A percentile compares a stretch with the other conserved stretches of the same genome.
Evolutionary conservation across 768 basidiomycete genomes (phyloP).

Genomic region (Rubroboletus satanas): DNA sequence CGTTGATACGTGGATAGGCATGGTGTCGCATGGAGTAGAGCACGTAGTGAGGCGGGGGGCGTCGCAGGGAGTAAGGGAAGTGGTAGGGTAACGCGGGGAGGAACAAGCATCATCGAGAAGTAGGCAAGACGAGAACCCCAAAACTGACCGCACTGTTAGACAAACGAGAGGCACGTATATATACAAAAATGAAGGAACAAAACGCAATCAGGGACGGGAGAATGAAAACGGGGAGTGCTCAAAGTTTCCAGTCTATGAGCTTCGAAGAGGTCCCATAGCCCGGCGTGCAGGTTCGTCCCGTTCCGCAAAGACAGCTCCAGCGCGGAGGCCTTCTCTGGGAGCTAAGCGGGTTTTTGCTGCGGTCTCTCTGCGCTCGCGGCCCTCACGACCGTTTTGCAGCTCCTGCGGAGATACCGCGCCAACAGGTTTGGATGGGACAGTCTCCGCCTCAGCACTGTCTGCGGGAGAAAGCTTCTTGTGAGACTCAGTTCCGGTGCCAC

Average conservation of each 20-base stretch:
- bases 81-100: neutral
- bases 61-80: neutral
- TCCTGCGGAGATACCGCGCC: neutral
- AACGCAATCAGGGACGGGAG: neutral
- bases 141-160: neutral
- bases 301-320: slow-evolving; percentile 27
- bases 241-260: slow-evolving; percentile 5
- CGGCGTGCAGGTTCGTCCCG: slow-evolving; percentile 29
- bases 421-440: slow-evolving; percentile 3
- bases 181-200: slow-evolving; percentile 12
- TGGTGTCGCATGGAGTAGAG: slow-evolving; percentile 8
- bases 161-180: neutral
- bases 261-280: slow-evolving; percentile 29
- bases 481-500: neutral
- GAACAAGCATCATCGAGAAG: slow-evolving; percentile 9
- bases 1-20: neutral
- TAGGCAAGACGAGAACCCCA: slow-evolving; percentile 10
- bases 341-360: slow-evolving; percentile 21
- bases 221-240: neutral
- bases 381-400: slow-evolving; percentile 18
- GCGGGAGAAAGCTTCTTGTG: neutral
- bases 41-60: neutral
- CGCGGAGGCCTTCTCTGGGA: slow-evolving; percentile 27
- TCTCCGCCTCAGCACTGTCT: slow-evolving; percentile 3
- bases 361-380: slow-evolving; percentile 26